A percentile compares a stretch with the other conserved stretches of the same genome.
Evolutionary conservation across 805 yeast species (phyloP).

Genomic region (Teunomyces gatunensis): DNA sequence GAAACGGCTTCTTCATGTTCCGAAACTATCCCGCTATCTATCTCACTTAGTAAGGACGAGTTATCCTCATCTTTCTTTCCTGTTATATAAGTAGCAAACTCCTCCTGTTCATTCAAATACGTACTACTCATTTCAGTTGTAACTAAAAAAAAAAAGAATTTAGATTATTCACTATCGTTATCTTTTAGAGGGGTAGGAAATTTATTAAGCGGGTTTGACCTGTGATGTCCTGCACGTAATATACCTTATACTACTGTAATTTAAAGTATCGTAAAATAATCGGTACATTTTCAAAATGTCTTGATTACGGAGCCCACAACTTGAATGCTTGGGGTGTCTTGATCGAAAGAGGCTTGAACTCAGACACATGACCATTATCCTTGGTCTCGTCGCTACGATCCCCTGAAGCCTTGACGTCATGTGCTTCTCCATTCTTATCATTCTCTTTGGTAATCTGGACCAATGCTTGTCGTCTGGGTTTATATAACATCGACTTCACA

Average conservation of each 20-base stretch:
- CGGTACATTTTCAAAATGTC: constrained; percentile 2
- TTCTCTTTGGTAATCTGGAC: constrained; percentile 11
- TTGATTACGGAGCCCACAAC: constrained; percentile 42
- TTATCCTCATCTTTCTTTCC: background rate
- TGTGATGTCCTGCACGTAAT: background rate
- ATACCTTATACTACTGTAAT: background rate
- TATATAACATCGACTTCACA: constrained; percentile 30
- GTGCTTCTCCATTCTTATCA: constrained; percentile 8
- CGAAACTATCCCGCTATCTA: background rate
- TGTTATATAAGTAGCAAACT: background rate
- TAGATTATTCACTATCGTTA: background rate
- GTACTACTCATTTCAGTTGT: background rate
- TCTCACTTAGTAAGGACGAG: background rate
- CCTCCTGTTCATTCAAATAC: background rate
- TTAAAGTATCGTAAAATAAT: background rate
- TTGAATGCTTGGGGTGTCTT: constrained; percentile 42
- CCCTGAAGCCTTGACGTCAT: constrained; percentile 6
- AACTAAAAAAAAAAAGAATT: background rate
- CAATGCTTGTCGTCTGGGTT: constrained; percentile 30
- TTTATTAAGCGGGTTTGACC: too few species aligned
- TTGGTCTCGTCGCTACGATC: constrained; percentile 5
- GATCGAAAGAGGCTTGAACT: constrained; percentile 36
- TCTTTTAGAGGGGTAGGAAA: too few species aligned
- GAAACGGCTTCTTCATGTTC: background rate
- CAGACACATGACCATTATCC: constrained; percentile 11